Evolutionary conservation across 1,139 yeast genomes (phyloP), one percentile per base, ranked within the genome.

Genomic region (Petasospora fabianii): DNA sequence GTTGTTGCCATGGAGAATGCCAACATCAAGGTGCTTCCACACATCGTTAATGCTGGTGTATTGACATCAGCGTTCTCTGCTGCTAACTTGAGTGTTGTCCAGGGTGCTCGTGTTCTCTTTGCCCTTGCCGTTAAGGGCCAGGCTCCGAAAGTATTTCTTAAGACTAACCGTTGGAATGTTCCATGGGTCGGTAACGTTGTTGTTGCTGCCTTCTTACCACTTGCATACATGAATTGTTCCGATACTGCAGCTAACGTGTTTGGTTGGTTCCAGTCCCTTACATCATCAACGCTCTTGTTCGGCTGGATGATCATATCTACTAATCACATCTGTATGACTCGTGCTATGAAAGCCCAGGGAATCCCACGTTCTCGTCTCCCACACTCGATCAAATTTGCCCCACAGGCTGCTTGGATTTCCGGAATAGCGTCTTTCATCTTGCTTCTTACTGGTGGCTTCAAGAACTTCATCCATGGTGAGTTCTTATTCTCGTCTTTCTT

Each of bases 61-160:
- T 53, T 75, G 38, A 64, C 75, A 0, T 71, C 77, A 30, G 79
- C 79, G 2, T 70, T 73, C 61, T 70, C 77, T 13, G 73, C 78
- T 6, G 77, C 71, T 19, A 74, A 73, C 48, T 64, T 71, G 5
- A 60, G 60, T 21, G 51, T 73, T 42, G 64, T 67, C 30, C 65
- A 65, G 19, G 62, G 69, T 14, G 61, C 77, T 3, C 62, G 80
- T 57, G 56, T 66, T 3, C 49, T 74, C 34, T 65, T 63, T 42
- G 72, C 77, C 5, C 60, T 74, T 55, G 77, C 79, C 5, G 58
- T 66, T 14, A 68, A 67, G 45, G 65, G 68, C 3, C 69, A 65
- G 43, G 79, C 78, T 5, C 80, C 81, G 42, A 62, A 58, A 40
- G 50, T 71, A 27, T 68, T 74, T 50, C 59, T 65, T 18, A 66